Evolutionary conservation across 225 moss, liverwort and hornwort genomes (phyloP).

Genomic region (Sphagnum tenellum): DNA sequence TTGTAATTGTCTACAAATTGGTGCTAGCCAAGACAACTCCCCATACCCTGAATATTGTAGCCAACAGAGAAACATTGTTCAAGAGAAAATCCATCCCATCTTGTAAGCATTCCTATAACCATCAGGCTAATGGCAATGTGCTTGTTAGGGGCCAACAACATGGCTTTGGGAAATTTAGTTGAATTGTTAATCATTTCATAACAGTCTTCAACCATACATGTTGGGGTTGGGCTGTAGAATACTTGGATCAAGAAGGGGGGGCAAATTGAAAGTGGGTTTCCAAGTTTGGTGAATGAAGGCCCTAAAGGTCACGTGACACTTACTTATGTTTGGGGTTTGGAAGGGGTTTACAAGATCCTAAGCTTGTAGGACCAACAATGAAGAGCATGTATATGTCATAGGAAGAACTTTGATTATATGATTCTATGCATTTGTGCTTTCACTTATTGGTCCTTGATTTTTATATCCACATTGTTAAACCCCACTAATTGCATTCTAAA

Average conservation of each 20-base stretch:
- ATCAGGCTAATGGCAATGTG: not conserved
- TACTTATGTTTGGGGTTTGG: constrained; percentile 52
- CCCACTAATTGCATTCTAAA: too few relatives aligned
- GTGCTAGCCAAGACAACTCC: constrained; percentile 18
- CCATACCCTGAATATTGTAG: constrained; percentile 23
- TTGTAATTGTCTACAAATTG: constrained; percentile 77
- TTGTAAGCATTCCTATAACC: constrained; percentile 16
- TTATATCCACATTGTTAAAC: too few relatives aligned
- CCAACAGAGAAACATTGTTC: constrained; percentile 20
- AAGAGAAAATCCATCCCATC: constrained; percentile 70
- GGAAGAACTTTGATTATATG: too few relatives aligned
- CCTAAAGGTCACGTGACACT: constrained; percentile 73
- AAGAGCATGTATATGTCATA: too few relatives aligned
- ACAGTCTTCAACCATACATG: too few relatives aligned
- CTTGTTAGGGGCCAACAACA: not conserved
- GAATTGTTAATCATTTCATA: not conserved
- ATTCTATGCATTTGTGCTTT: too few relatives aligned
- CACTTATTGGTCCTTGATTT: too few relatives aligned
- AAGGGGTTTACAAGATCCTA: not conserved
- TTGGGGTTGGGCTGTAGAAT: not conserved
- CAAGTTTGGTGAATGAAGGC: constrained; percentile 53
- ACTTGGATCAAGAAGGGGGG: constrained; percentile 4
- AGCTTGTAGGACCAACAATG: too few relatives aligned
- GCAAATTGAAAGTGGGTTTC: constrained; percentile 75
- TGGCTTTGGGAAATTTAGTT: not conserved